Evolutionary conservation across 2,329 filamentous ascomycete species (phyloP), one percentile per base, ranked within the genome.

Genomic region (Parafenestella ontariensis): DNA sequence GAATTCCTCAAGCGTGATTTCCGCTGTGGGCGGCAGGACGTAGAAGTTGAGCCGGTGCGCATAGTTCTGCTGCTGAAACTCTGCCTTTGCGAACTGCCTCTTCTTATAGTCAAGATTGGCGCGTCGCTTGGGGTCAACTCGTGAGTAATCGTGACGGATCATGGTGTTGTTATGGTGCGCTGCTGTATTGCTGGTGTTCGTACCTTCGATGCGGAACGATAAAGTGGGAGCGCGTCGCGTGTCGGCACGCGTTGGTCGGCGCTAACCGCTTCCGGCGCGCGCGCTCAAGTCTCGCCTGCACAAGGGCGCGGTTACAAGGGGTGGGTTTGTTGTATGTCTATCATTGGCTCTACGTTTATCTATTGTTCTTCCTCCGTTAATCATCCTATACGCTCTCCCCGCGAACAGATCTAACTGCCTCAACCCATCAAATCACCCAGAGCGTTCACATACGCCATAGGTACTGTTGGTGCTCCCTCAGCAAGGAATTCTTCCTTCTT

Each of bases 1-100:
- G 70, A 99, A 99, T 73, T 99, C 89, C 73, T 99, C 95, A 37
- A 99, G 87, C 0, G 92, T 96, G 66, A 99, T 95, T 72, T 99
- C 95, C 43, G 90, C 90, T 0, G 92, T 97, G 0, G 95, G 95
- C 41, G 95, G 91, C 23, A 89, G 83, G 39, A 87, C 81, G 79
- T 99, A 99, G 77, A 97, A 94, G 81, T 96, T 99, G 70, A 99
- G 85, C 52, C 93, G 89, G 76, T 94, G 84, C 13, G 89, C 87
- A 74, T 98, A 99, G 39, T 89, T 83, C 52, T 89, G 84, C 62
- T 92, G 87, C 75, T 91, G 88, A 81, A 88, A 96, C 50, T 84
- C 81, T 17, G 91, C 85, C 18, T 87, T 83, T 52, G 89, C 89
- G 72, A 97, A 97, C 75, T 96, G 93, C 73, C 88, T 89, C 79